Percentiles rank a stretch among this genome's conserved stretches.
Evolutionary conservation across 257 asterid genomes (phyloP).

Genomic region (Marsdenia floribunda): DNA sequence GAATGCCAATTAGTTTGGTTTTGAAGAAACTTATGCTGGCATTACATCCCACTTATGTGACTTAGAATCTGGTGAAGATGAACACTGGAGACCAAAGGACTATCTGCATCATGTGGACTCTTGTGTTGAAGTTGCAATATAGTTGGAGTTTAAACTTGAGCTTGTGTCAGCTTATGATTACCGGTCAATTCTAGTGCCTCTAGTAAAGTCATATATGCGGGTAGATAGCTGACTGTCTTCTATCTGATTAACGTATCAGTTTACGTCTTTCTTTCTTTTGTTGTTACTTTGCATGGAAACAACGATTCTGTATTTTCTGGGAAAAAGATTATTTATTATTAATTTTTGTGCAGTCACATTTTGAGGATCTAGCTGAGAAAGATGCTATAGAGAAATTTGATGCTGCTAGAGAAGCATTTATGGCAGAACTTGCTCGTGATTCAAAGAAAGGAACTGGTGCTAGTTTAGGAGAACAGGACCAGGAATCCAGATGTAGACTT

Average conservation of each 20-base stretch:
- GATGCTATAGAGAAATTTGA: slow-evolving; percentile 95
- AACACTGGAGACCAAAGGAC: slow-evolving; percentile 77
- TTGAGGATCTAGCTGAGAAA: slow-evolving; percentile 90
- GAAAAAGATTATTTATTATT: slow-evolving; percentile 15
- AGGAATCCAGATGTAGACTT: too few species aligned
- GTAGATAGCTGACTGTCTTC: slow-evolving; percentile 25
- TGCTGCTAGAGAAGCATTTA: slow-evolving; percentile 87
- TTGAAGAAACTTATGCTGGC: slow-evolving; percentile 69
- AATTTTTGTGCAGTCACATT: slow-evolving; percentile 37
- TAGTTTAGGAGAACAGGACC: too few species aligned
- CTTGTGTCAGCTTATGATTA: slow-evolving; percentile 66
- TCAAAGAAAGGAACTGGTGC: too few species aligned
- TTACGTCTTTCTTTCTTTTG: slow-evolving; percentile 5
- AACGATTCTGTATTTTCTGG: slow-evolving; percentile 16
- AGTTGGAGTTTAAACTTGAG: slow-evolving; percentile 65
- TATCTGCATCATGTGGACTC: slow-evolving; percentile 62
- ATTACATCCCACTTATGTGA: too few species aligned
- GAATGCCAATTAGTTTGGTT: slow-evolving; percentile 65
- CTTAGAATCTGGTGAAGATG: too few species aligned
- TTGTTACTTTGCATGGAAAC: slow-evolving; percentile 14
- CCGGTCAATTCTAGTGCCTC: too few species aligned
- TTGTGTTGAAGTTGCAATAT: slow-evolving; percentile 75
- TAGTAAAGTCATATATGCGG: too few species aligned
- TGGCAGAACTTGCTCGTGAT: slow-evolving; percentile 90
- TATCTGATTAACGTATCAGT: slow-evolving; percentile 8